phyloP scores from a whole-genome alignment of 768 basidiomycete genomes.

The Neoboletus subvelutipes region DNA sequence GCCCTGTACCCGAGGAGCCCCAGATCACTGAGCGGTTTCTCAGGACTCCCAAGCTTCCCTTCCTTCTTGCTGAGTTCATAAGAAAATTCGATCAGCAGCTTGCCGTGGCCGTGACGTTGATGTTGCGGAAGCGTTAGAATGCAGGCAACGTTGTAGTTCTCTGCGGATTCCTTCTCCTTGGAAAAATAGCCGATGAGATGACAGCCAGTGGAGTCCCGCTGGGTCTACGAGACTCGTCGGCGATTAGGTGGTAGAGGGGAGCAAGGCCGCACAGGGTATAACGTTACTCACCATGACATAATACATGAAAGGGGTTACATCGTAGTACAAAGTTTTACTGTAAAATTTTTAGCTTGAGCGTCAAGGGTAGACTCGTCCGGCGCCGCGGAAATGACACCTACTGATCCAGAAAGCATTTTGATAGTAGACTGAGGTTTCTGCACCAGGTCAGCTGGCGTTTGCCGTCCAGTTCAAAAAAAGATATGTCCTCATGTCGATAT shows the following conservation, averaged over 20 bases:
- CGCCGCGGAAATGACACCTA: constrained; percentile 42
- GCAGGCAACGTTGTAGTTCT: constrained; percentile 98
- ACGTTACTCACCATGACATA: constrained; percentile 84
- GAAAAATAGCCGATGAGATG: constrained; percentile 98
- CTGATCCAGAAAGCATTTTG: constrained; percentile 99
- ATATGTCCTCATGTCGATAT: constrained; percentile 95
- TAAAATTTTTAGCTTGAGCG: constrained; percentile 21
- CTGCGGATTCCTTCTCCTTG: constrained; percentile 97
- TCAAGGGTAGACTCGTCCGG: constrained; percentile 5
- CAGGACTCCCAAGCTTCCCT: constrained; percentile 92
- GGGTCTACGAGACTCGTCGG: constrained; percentile 46
- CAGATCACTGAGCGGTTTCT: constrained; percentile 95
- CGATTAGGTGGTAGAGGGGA: constrained; percentile 12
- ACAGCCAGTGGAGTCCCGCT: constrained; percentile 86
- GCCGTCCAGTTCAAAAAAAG: constrained; percentile 98
- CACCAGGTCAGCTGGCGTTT: constrained; percentile 96
- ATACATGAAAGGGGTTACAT: constrained; percentile 99
- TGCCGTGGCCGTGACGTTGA: constrained; percentile 94
- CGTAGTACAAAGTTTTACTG: constrained; percentile 98
- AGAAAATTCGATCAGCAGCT: constrained; percentile 94
- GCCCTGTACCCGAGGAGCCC: constrained; percentile 91
- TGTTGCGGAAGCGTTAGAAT: constrained; percentile 98
- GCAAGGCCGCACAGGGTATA: not conserved
- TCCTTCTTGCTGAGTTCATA: constrained; percentile 98
- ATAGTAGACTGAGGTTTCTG: constrained; percentile 92